Evolutionary conservation across 1,139 yeast genomes (phyloP).

Genomic region (Yamadazyma membranifaciens): DNA sequence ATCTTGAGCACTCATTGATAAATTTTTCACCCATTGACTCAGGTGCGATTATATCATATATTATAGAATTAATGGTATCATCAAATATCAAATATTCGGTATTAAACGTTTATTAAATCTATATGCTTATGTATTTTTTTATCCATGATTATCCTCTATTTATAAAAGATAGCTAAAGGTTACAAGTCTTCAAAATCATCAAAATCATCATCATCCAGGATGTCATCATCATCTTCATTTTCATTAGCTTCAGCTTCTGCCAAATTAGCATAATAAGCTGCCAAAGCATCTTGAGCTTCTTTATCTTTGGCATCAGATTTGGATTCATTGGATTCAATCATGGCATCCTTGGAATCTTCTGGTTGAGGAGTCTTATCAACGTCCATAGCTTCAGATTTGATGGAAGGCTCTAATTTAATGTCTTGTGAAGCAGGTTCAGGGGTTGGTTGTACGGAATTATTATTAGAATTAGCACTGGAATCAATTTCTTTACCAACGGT

Average conservation of each 20-base stretch:
- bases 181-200: constrained; percentile 44
- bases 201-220: constrained; percentile 48
- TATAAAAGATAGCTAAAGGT: background rate
- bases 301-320: constrained; percentile 45
- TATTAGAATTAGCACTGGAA: constrained; percentile 15
- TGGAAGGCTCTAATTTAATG: background rate
- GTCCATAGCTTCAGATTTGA: background rate
- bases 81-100: background rate
- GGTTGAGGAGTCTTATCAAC: background rate
- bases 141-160: background rate
- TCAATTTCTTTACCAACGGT: constrained; percentile 63
- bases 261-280: constrained; percentile 74
- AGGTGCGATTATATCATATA: constrained; percentile 2
- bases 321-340: constrained; percentile 6
- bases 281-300: constrained; percentile 75
- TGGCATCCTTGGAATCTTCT: constrained; percentile 1
- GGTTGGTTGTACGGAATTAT: constrained; percentile 15
- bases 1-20: constrained; percentile 10
- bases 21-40: constrained; percentile 8
- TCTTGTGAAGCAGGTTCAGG: constrained; percentile 16
- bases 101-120: too few species aligned
- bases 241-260: constrained; percentile 63
- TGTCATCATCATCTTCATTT: constrained; percentile 63
- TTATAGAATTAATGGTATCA: constrained; percentile 2
- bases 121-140: background rate